Evolutionary conservation across 148 eudicot genomes (phyloP).

Genomic region (Heliamphora exappendiculata): DNA sequence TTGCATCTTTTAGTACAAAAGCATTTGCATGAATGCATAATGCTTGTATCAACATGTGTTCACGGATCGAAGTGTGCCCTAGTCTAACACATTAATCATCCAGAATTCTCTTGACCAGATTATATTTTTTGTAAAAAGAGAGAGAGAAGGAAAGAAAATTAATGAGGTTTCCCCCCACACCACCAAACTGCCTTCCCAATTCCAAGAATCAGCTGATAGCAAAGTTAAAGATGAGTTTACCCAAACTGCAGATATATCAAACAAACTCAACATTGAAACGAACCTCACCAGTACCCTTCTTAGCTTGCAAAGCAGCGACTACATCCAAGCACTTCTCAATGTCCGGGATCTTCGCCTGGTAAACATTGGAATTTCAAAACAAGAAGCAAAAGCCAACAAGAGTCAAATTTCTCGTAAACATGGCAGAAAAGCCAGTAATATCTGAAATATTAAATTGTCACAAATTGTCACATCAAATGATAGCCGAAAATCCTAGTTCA

Average conservation of each 20-base stretch:
- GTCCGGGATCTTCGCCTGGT: constrained; percentile 93
- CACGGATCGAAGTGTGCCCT: too few relatives aligned
- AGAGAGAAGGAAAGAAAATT: too few relatives aligned
- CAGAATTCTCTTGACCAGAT: constrained; percentile 17
- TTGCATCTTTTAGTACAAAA: background rate
- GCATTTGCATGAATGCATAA: background rate
- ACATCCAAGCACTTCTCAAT: constrained; percentile 94
- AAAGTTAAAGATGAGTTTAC: background rate
- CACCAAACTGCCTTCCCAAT: background rate
- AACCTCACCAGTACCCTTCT: constrained; percentile 89
- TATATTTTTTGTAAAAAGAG: constrained; percentile 15
- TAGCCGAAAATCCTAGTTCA: background rate
- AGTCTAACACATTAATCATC: background rate
- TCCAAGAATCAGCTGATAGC: background rate
- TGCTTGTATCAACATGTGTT: background rate
- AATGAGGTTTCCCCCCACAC: constrained; percentile 18
- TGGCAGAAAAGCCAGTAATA: constrained; percentile 1
- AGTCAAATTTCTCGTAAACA: constrained; percentile 6
- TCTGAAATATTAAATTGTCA: too few relatives aligned
- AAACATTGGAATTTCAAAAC: too few relatives aligned
- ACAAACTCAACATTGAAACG: constrained; percentile 21
- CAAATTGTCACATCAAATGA: background rate
- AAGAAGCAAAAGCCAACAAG: background rate
- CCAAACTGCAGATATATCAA: background rate
- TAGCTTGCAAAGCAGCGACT: constrained; percentile 74